phyloP scores from a whole-genome alignment of 768 basidiomycete genomes.

The Phylloporus scabripes region DNA sequence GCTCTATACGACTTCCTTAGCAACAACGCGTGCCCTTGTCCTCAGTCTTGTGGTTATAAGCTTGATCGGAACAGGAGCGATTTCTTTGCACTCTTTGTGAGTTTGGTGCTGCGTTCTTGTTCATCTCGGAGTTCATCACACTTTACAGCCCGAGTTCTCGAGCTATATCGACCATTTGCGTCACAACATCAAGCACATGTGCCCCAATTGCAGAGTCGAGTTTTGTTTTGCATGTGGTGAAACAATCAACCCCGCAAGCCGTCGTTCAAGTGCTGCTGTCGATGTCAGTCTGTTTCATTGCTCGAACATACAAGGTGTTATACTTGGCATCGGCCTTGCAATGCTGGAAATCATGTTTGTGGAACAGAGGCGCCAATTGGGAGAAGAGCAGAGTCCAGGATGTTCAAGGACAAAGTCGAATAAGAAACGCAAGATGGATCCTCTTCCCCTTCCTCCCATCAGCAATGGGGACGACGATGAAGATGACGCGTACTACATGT shows the following conservation, averaged over 20 bases:
- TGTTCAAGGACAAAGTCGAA: constrained; percentile 27
- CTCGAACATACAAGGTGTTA: constrained; percentile 80
- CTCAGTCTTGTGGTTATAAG: constrained; percentile 64
- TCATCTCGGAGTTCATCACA: constrained; percentile 8
- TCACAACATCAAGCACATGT: constrained; percentile 52
- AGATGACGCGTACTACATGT: constrained; percentile 44
- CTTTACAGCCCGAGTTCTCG: constrained; percentile 60
- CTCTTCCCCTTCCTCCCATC: constrained; percentile 17
- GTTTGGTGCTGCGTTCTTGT: constrained; percentile 24
- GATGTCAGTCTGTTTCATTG: constrained; percentile 80
- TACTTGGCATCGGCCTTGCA: constrained; percentile 84
- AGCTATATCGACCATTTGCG: constrained; percentile 63
- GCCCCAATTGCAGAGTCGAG: constrained; percentile 53
- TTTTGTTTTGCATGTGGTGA: constrained; percentile 80
- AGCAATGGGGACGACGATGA: constrained; percentile 46
- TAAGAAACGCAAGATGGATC: constrained; percentile 39
- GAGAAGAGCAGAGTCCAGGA: constrained; percentile 24
- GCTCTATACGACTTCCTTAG: constrained; percentile 72
- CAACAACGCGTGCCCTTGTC: constrained; percentile 60
- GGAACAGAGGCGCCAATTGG: constrained; percentile 42
- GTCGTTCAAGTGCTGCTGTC: constrained; percentile 38
- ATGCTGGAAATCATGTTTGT: constrained; percentile 76
- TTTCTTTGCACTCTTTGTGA: constrained; percentile 80
- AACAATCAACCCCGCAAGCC: constrained; percentile 43
- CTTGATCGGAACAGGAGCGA: constrained; percentile 62